phyloP scores from a whole-genome alignment of 257 asterid species.

The Plantago ovata region DNA sequence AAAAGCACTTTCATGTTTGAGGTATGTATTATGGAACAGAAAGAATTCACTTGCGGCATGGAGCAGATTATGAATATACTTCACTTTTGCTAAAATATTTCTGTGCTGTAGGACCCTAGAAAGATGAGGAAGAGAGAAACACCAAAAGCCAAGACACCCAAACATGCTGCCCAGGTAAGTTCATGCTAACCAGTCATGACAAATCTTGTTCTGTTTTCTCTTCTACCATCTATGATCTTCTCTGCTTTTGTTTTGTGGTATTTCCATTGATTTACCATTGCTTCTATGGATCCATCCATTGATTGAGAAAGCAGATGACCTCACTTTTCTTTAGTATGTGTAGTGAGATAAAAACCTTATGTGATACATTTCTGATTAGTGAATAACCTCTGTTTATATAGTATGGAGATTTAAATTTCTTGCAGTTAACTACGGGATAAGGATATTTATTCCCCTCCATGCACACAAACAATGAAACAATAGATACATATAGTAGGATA shows the following conservation, averaged over 20 bases:
- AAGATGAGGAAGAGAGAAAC: slow-evolving; percentile 58
- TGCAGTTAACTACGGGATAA: background rate
- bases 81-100: slow-evolving; percentile 22
- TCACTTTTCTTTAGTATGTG: no score
- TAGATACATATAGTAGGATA: background rate
- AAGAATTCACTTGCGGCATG: slow-evolving; percentile 12
- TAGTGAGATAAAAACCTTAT: background rate
- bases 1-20: slow-evolving; percentile 92
- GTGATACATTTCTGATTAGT: background rate
- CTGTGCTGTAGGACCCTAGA: slow-evolving; percentile 50
- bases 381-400: background rate
- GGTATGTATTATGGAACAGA: slow-evolving; percentile 30
- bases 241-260: background rate
- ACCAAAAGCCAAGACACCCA: slow-evolving; percentile 65
- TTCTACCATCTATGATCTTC: slow-evolving; percentile 11
- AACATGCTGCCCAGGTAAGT: slow-evolving; percentile 48
- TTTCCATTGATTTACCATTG: no score
- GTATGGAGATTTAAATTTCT: background rate
- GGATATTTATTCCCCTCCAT: background rate
- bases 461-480: no score
- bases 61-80: slow-evolving; percentile 13
- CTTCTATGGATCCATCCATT: no score
- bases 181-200: slow-evolving; percentile 18
- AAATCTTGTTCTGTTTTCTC: slow-evolving; percentile 7
- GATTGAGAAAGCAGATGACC: no score